Evolutionary conservation across 768 basidiomycete species (phyloP).

Genomic region (Daedalea quercina): DNA sequence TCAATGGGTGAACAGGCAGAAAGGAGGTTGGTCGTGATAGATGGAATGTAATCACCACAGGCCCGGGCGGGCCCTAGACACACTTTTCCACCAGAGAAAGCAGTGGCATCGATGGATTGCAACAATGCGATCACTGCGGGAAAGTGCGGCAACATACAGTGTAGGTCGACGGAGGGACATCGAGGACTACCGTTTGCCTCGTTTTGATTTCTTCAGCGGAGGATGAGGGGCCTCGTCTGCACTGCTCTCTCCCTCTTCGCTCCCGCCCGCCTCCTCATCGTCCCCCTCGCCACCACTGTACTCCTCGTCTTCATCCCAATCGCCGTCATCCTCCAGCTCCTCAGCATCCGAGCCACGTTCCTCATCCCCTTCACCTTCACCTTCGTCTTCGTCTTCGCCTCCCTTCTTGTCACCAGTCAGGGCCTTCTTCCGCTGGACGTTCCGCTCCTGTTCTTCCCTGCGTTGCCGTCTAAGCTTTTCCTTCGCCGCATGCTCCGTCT

Average conservation of each 20-base stretch:
- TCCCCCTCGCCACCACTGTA: constrained; percentile 46
- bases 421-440: constrained; percentile 79
- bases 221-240: constrained; percentile 37
- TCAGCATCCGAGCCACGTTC: constrained; percentile 1
- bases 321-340: constrained; percentile 21
- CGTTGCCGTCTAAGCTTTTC: constrained; percentile 70
- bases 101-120: too few species aligned
- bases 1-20: too few species aligned
- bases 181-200: constrained; percentile 35
- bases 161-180: too few species aligned
- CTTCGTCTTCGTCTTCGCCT: constrained; percentile 30
- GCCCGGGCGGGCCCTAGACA: too few species aligned
- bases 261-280: constrained; percentile 34
- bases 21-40: too few species aligned
- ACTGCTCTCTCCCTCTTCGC: constrained; percentile 40
- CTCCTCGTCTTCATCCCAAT: constrained; percentile 59
- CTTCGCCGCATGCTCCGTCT: constrained; percentile 71
- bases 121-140: neutral
- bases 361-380: constrained; percentile 29
- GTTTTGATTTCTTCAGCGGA: constrained; percentile 52
- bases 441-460: constrained; percentile 85
- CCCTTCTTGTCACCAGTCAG: constrained; percentile 27
- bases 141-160: too few species aligned
- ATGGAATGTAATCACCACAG: too few species aligned
- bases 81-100: too few species aligned